phyloP scores from a whole-genome alignment of 306 rosid species.

The Lathyrus oleraceus region DNA sequence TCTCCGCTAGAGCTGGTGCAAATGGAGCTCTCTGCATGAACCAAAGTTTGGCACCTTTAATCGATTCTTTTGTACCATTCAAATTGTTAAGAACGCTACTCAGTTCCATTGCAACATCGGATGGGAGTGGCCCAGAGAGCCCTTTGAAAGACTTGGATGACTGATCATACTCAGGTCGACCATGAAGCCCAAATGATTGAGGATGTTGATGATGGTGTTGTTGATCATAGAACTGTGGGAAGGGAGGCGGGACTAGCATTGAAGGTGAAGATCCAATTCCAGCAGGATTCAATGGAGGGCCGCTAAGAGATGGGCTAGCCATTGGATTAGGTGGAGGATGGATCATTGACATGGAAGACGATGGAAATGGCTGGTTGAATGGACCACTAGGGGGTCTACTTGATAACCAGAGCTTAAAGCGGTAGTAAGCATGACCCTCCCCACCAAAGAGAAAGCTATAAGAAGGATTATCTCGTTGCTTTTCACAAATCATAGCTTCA shows the following conservation, averaged over 20 bases:
- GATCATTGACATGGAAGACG: conserved; percentile 64
- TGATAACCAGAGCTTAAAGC: conserved; percentile 81
- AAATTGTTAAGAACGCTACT: conserved; percentile 61
- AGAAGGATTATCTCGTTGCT: conserved; percentile 89
- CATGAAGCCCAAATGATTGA: conserved; percentile 69
- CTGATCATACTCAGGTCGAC: conserved; percentile 81
- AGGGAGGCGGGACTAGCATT: conserved; percentile 66
- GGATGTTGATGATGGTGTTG: conserved; percentile 78
- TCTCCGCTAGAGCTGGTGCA: conserved; percentile 92
- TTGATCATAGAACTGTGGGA: conserved; percentile 64
- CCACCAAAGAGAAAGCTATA: conserved; percentile 93
- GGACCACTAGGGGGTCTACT: conserved; percentile 65
- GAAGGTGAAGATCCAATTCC: conserved; percentile 56
- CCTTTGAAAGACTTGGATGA: conserved; percentile 76
- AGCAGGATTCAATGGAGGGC: conserved; percentile 60
- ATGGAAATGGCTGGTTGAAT: conserved; percentile 65
- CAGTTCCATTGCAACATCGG: conserved; percentile 85
- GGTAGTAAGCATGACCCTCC: conserved; percentile 84
- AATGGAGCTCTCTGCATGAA: conserved; percentile 96
- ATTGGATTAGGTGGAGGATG: conserved; percentile 83
- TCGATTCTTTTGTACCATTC: conserved; percentile 91
- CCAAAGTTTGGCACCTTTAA: conserved; percentile 93
- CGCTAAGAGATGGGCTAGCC: conserved; percentile 63
- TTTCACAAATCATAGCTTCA: conserved; percentile 94
- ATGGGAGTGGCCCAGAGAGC: conserved; percentile 83